These are phyloP conservation scores for Sclerotinia subarctica DNA, from an alignment of 2,329 filamentous ascomycete genomes.

Conservation along the genomic window DNA sequence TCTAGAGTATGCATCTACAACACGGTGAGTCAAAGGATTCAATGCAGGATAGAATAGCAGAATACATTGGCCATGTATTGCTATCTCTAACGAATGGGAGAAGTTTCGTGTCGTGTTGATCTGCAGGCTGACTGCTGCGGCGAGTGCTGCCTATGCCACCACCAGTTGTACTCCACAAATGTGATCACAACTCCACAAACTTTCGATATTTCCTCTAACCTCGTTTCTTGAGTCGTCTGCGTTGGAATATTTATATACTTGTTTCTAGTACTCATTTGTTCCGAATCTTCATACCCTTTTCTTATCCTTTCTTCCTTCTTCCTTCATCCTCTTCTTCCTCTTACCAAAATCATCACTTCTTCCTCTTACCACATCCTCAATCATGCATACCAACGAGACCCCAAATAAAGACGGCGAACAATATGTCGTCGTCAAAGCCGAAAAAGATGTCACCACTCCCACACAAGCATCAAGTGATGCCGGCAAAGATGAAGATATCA, in stretches of 20 bases:
- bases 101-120: neutral
- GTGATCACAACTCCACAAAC: neutral
- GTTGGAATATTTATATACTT: neutral
- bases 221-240: neutral
- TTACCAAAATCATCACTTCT: neutral
- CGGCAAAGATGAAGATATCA: constrained; percentile 19
- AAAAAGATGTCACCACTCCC: constrained; percentile 18
- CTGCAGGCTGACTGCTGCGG: constrained; percentile 19
- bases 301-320: neutral
- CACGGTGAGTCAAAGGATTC: constrained; percentile 12
- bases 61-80: neutral
- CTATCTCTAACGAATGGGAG: constrained; percentile 18
- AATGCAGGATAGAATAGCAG: neutral
- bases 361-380: neutral
- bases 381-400: constrained; percentile 18
- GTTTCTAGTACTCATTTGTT: neutral
- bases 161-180: constrained; percentile 12
- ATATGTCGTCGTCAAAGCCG: constrained; percentile 28
- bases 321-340: neutral
- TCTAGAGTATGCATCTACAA: constrained; percentile 1
- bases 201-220: neutral
- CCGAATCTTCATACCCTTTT: neutral
- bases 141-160: constrained; percentile 14
- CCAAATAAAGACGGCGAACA: constrained; percentile 22
- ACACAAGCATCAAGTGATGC: constrained; percentile 21